Conservation (phyloP, 768 basidiomycete species). For the Amanita fuliginea region DNA sequence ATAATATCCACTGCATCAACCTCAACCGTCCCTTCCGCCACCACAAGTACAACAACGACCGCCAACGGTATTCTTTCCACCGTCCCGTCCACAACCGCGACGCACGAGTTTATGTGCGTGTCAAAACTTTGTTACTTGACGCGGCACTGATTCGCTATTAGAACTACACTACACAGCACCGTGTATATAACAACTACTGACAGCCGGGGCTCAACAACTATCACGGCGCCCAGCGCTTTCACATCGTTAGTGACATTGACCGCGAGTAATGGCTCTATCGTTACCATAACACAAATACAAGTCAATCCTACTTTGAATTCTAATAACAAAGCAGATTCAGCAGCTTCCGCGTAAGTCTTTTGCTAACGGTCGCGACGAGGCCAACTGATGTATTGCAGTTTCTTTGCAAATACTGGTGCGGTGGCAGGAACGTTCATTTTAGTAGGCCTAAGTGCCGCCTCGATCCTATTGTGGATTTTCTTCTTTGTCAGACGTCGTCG, state of each 20-base stretch:
- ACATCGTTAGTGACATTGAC: conserved; percentile 50
- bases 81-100: conserved; percentile 6
- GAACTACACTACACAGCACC: conserved; percentile 42
- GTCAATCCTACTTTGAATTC: conserved; percentile 64
- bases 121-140: conserved; percentile 9
- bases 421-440: conserved; percentile 88
- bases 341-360: conserved; percentile 39
- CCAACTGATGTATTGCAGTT: conserved; percentile 31
- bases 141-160: conserved; percentile 17
- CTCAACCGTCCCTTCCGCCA: conserved; percentile 9
- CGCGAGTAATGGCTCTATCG: conserved; percentile 35
- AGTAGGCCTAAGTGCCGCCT: conserved; percentile 70
- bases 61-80: conserved; percentile 11
- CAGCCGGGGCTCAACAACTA: conserved; percentile 32
- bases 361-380: neutral
- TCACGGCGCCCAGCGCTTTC: conserved; percentile 43
- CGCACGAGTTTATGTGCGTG: conserved; percentile 7
- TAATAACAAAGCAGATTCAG: conserved; percentile 22
- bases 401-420: conserved; percentile 82
- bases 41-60: conserved; percentile 9
- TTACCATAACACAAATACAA: conserved; percentile 51
- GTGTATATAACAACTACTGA: conserved; percentile 55
- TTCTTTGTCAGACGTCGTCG: conserved; percentile 62
- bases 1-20: conserved; percentile 9
- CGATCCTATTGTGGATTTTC: conserved; percentile 56